A percentile compares a stretch with the other conserved stretches of the same genome.
These are phyloP conservation scores for Globisporangium lucens DNA, from an alignment of 352 stramenopile genomes.

Conservation along the genomic window DNA sequence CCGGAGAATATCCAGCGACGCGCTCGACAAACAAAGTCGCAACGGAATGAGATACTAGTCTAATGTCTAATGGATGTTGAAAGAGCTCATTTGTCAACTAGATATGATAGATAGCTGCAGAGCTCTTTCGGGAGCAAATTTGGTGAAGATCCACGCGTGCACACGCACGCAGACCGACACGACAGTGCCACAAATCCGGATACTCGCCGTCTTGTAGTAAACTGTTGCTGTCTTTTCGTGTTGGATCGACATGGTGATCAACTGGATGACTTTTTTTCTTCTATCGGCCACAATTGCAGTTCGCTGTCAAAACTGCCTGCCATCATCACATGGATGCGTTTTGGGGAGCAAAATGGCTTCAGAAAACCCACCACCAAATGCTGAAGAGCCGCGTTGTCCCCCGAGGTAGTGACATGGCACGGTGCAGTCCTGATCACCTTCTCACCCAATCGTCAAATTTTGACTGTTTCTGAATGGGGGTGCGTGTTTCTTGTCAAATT, in stretches of 20 bases:
- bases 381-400: too few relatives aligned
- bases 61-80: too few relatives aligned
- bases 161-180: not conserved
- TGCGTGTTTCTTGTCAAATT: not conserved
- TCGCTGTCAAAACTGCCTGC: not conserved
- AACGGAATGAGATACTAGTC: too few relatives aligned
- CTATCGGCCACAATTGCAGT: not conserved
- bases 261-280: not conserved
- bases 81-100: too few relatives aligned
- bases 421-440: not conserved
- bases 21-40: too few relatives aligned
- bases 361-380: not conserved
- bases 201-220: not conserved
- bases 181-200: not conserved
- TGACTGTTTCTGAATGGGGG: not conserved
- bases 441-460: not conserved
- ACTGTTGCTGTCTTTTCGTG: not conserved
- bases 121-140: not conserved
- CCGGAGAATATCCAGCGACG: too few relatives aligned
- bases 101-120: not conserved
- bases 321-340: not conserved
- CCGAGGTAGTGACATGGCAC: not conserved
- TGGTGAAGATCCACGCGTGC: not conserved
- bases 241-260: not conserved
- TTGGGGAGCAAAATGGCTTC: not conserved